Base-by-base conservation (phyloP, 2,329 filamentous ascomycete genomes). In the Aurifilum marmelostoma region DNA sequence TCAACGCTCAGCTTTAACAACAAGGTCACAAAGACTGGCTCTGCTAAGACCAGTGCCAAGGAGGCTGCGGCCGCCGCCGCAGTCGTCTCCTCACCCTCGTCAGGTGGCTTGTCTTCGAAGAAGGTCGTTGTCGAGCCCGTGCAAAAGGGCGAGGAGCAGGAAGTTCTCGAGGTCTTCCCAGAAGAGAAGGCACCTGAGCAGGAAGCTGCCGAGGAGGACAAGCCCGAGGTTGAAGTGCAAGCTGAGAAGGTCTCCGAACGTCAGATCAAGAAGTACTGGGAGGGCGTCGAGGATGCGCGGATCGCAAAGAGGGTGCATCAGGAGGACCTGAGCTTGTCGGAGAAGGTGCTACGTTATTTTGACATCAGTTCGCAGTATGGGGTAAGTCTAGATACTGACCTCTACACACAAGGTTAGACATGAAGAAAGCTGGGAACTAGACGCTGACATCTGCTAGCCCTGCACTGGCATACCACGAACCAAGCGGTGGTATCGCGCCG, bases 351-450 rank as follows among this genome's bases (percentile, higher is more conserved):
- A 75, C 85, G 95, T 72, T 92, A 97, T 78, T 99, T 96, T 80
- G 96, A 99, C 78, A 91, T 97, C 73, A 96, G 91, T 76, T 92
- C 88, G 70, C 92, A 97, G 75, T 99, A 92, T 78, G 96, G 96
- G 68, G 94, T 97, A 88, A 83, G 92, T 89, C n/a, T 41, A 3
- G 14, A 24, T 3, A n/a, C 12, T 43, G 12, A 24, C 34, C 2
- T 1, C n/a, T 18, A 0, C 32, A 16, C 3, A 9, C 9, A 11
- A 5, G n/a, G n/a, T 14, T 27, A 12, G 59, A 12, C 1, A 4
- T 32, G 39, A 4, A 3, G 34, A n/a, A 4, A 12, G 8, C 34
- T n/a, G 37, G 29, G 21, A 21, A 9, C 27, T 54, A 18, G 39
- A 16, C 61, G 65, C 34, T 61, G 65, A 73, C 68, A 62, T 11